Evolutionary conservation across 2,329 filamentous ascomycete species (phyloP), one percentile per base, ranked within the genome.

Genomic region (Nothopassalora personata): DNA sequence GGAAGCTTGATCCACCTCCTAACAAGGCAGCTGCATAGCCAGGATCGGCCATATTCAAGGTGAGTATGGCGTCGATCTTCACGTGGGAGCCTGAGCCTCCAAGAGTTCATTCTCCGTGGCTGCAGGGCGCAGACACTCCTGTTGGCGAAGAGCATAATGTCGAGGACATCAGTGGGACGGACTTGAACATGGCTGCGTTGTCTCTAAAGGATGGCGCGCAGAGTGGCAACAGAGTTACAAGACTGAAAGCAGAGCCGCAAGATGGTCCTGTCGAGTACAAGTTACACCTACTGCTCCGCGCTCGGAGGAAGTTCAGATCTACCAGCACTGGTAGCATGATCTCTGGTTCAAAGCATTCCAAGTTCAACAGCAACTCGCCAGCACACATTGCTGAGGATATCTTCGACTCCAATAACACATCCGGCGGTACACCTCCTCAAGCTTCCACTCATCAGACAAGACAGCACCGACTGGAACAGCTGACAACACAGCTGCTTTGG

Each of bases 221-320:
- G 23, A 56, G 39, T 34, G 56, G 59, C 11, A 50, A 61, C 27
- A 60, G 54, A 18, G 83, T 94, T 49, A 88, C 86, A 48, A 90
- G 87, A 69, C 78, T 99, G 15, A 87, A 92, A 63, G 87, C 93
- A 11, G 94, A 99, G 73, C 93, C 93, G 5, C 92, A 97, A 71
- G 88, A 95, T 63, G 94, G 94, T 0, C 91, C 94, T 18, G 95
- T 90, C 0, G 94, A 99, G 75, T 99, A 99, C 77, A 99, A 99
- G 74, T 77, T 99, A 47, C 94, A 97, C 75, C 79, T 99, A 5
- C 81, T 97, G 6, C 78, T 97, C 54, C 86, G 91, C 36, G 86
- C 89, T 15, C 83, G 93, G 59, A 83, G 91, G 61, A 84, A 83
- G 6, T 96, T 92, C 73, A 81, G 80, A 36, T 83, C 81, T 33